These are phyloP conservation scores for Arthrobotrys sphaeroides DNA, from an alignment of 2,329 filamentous ascomycete species.

Conservation along the genomic window DNA sequence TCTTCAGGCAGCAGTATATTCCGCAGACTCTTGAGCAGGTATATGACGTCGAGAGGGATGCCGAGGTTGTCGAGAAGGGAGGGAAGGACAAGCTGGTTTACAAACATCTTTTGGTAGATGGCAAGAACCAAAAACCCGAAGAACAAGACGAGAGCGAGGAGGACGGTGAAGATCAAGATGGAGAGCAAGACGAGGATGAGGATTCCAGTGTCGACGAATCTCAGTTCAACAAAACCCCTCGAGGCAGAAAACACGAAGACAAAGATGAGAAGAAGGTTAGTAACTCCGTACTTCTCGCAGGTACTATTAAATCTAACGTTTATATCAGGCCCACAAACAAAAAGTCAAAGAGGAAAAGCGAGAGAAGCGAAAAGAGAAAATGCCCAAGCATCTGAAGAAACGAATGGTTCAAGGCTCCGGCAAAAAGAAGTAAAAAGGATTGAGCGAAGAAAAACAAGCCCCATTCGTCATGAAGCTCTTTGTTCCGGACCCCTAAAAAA, in stretches of 20 bases:
- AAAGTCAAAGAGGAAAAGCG: conserved; percentile 94
- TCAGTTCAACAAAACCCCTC: conserved; percentile 68
- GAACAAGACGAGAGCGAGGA: conserved; percentile 12
- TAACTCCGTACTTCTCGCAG: not conserved
- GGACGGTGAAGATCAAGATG: conserved; percentile 15
- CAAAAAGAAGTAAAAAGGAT: conserved; percentile 65
- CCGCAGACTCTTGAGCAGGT: conserved; percentile 95
- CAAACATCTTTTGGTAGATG: conserved; percentile 80
- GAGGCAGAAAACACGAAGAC: conserved; percentile 87
- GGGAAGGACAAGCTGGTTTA: conserved; percentile 83
- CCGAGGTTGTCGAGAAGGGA: conserved; percentile 77
- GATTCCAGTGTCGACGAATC: conserved; percentile 41
- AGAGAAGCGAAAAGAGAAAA: conserved; percentile 92
- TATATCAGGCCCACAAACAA: conserved; percentile 75
- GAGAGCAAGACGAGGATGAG: conserved; percentile 19
- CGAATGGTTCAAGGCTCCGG: conserved; percentile 73
- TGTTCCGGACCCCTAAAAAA: not conserved
- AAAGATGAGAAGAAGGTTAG: conserved; percentile 84
- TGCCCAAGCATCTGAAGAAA: conserved; percentile 96
- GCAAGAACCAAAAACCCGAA: conserved; percentile 59
- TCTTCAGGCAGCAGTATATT: conserved; percentile 96
- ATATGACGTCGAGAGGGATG: conserved; percentile 93
- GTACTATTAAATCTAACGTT: conserved; percentile 22
- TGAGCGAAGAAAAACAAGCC: too few species aligned
- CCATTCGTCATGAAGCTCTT: too few species aligned